Base-by-base conservation (phyloP, 176 grass and related monocot genomes). In the Hyparrhenia diplandra region DNA sequence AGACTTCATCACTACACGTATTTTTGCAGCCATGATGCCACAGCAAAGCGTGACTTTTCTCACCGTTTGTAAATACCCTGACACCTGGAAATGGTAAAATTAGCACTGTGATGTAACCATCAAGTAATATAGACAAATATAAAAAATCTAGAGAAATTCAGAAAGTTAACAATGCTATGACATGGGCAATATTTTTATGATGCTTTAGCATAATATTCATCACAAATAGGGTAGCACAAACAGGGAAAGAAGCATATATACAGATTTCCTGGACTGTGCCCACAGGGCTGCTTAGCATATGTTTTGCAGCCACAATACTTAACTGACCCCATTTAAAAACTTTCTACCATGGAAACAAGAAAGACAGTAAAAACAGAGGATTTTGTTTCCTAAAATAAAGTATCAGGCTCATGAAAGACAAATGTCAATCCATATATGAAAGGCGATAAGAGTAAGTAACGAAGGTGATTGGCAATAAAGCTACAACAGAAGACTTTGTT, bases 1-100 rank as follows among this genome's bases (percentile, higher is more conserved):
- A 84, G 87, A 89, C 76, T 89, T 88, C 45, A 92, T 73, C 67
- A 89, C 78, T 39, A 92, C 86, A 8, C 80, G 80, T 83, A 92
- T 89, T 41, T 92, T 89, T 17, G 87, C 49, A 20, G 76, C 73
- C 89, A 76, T 84, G 32, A 28, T 64, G 64, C 65, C 2, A 41
- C 40, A 46, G 28, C 66, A 51, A 8, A n/a, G 6, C n/a, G 5
- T 0, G 62, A 61, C 23, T 5, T 73, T 16, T 37, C 9, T 63
- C 65, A 49, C 52, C 14, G 65, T 43, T 62, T 71, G 2, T 37
- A 58, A 70, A 81, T 36, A 68, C 30, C 6, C 13, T 54, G n/a
- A n/a, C 47, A 68, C 62, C 32, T 42, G 34, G 46, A 68, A 18
- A 76, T 25, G 5, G 13, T 30, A 45, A 32, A 64, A 27, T 2